Conservation (phyloP, 2,329 filamentous ascomycete species). For the Cladosporium colombiae region DNA sequence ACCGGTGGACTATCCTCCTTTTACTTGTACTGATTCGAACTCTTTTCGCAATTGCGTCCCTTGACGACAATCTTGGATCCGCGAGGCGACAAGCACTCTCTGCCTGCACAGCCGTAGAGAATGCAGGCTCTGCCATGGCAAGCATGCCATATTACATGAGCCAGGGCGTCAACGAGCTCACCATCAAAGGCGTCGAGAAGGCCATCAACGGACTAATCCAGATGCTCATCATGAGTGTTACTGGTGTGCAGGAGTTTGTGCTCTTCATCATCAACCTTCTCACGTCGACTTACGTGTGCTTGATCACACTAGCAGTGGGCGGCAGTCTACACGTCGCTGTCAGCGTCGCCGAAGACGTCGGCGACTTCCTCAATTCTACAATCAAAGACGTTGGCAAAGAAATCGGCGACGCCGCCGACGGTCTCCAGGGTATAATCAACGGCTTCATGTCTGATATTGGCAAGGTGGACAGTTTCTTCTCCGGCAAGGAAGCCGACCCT, state of each 20-base stretch:
- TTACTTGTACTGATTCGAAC: conserved; percentile 81
- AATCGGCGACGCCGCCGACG: conserved; percentile 46
- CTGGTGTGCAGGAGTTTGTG: conserved; percentile 81
- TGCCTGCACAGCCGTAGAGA: conserved; percentile 89
- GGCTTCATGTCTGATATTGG: conserved; percentile 55
- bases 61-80: conserved; percentile 72
- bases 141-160: conserved; percentile 98
- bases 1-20: conserved; percentile 91
- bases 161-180: conserved; percentile 81
- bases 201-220: conserved; percentile 77
- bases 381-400: conserved; percentile 59
- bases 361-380: conserved; percentile 61
- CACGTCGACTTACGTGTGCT: conserved; percentile 84
- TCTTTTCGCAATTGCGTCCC: conserved; percentile 70
- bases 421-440: conserved; percentile 57
- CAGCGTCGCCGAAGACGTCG: conserved; percentile 61
- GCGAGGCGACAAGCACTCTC: conserved; percentile 81
- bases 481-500: conserved; percentile 42
- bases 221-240: conserved; percentile 76
- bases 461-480: conserved; percentile 43
- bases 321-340: conserved; percentile 74
- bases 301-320: conserved; percentile 80
- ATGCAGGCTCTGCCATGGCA: conserved; percentile 90
- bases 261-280: conserved; percentile 92
- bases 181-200: conserved; percentile 76